Evolutionary conservation across 2,329 filamentous ascomycete species (phyloP).

Genomic region (Pseudogymnoascus sp.): DNA sequence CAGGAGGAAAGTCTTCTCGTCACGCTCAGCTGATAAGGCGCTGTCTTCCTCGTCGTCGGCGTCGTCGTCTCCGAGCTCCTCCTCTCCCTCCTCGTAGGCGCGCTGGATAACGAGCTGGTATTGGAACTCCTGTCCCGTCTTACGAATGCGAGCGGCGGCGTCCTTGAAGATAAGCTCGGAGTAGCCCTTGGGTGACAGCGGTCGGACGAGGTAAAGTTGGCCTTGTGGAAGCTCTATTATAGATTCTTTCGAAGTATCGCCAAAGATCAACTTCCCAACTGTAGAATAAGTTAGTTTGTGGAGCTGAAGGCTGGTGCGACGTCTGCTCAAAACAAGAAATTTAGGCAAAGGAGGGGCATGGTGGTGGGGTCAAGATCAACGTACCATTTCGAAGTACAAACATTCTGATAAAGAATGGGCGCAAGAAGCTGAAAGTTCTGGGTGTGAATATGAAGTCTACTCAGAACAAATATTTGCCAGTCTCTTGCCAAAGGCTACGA

Average conservation of each 20-base stretch:
- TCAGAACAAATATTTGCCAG: slow-evolving; percentile 8
- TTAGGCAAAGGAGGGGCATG: slow-evolving; percentile 15
- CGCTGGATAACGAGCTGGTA: slow-evolving; percentile 96
- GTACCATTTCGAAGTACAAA: slow-evolving; percentile 51
- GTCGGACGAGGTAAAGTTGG: slow-evolving; percentile 94
- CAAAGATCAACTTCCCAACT: slow-evolving; percentile 92
- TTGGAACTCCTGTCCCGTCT: slow-evolving; percentile 90
- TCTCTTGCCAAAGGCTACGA: slow-evolving; percentile 3
- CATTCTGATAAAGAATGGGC: slow-evolving; percentile 31
- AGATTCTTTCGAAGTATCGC: slow-evolving; percentile 71
- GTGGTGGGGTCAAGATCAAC: slow-evolving; percentile 24
- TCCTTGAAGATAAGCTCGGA: slow-evolving; percentile 99
- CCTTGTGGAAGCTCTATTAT: slow-evolving; percentile 92
- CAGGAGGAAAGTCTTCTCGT: slow-evolving; percentile 96
- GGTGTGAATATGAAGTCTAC: slow-evolving; percentile 3
- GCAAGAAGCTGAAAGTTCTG: neutral
- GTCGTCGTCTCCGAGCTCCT: slow-evolving; percentile 82
- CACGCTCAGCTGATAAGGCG: slow-evolving; percentile 69
- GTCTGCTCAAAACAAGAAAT: slow-evolving; percentile 18
- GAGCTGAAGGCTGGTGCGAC: slow-evolving; percentile 12
- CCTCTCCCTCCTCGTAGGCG: slow-evolving; percentile 95
- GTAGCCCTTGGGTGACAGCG: slow-evolving; percentile 91
- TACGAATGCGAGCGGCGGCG: slow-evolving; percentile 82
- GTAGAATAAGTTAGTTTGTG: slow-evolving; percentile 14
- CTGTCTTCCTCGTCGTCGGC: slow-evolving; percentile 77